Percentiles rank a stretch among this genome's conserved stretches.
Conservation (phyloP, 1,139 yeast genomes). For the Taphrina wiesneri region DNA sequence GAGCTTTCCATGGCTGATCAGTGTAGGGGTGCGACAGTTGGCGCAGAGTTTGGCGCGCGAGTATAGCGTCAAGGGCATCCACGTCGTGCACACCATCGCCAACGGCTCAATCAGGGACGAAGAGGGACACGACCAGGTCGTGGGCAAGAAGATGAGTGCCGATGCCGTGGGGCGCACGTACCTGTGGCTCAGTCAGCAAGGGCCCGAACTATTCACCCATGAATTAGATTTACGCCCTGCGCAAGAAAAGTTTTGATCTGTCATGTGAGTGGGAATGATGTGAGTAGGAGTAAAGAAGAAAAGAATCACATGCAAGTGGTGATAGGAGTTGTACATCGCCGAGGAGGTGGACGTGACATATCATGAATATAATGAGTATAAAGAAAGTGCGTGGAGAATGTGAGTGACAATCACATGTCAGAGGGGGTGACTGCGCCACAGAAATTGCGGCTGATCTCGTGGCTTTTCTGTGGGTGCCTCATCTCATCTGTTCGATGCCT, state of each 20-base stretch:
- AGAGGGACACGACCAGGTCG: not conserved
- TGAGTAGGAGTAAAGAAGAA: not conserved
- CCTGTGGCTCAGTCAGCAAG: conserved; percentile 12
- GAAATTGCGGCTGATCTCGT: too few relatives aligned
- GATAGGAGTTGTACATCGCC: too few relatives aligned
- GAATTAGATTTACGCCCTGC: conserved; percentile 13
- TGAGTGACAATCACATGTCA: conserved; percentile 5
- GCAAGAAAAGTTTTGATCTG: conserved; percentile 1
- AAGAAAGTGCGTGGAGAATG: too few relatives aligned
- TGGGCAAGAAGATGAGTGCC: conserved; percentile 18
- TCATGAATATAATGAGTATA: too few relatives aligned
- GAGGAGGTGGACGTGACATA: too few relatives aligned
- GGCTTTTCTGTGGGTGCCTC: too few relatives aligned
- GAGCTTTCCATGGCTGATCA: not conserved
- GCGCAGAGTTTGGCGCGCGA: conserved; percentile 14
- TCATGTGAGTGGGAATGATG: not conserved
- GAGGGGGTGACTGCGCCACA: too few relatives aligned
- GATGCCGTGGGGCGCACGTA: conserved; percentile 19
- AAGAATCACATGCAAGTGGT: too few relatives aligned
- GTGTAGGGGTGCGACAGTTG: conserved; percentile 1
- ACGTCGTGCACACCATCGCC: conserved; percentile 19
- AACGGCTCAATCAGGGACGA: conserved; percentile 16
- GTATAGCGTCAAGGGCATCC: conserved; percentile 11
- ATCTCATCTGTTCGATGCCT: too few relatives aligned
- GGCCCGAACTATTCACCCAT: conserved; percentile 2